A percentile compares a stretch with the other conserved stretches of the same genome.
These are phyloP conservation scores for Populus hybrid DNA, from an alignment of 441 rosid genomes.

Conservation along the genomic window DNA sequence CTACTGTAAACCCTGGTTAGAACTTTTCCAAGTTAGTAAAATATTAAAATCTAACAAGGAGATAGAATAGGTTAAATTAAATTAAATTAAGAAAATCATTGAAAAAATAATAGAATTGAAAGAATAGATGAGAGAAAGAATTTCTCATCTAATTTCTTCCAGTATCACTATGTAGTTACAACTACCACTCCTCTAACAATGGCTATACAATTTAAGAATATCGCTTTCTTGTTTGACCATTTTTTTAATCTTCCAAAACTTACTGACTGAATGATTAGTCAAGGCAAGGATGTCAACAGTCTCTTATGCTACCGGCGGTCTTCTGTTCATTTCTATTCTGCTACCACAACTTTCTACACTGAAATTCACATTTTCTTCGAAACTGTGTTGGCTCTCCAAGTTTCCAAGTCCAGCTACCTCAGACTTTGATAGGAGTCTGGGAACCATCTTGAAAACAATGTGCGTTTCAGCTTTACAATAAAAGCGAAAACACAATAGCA, in stretches of 20 bases:
- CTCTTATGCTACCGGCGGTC: neutral
- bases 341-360: conserved; percentile 4
- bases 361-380: conserved; percentile 7
- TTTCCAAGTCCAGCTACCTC: conserved; percentile 29
- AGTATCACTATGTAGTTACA: conserved; percentile 22
- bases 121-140: neutral
- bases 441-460: conserved; percentile 61
- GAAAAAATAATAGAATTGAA: neutral
- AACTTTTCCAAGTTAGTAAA: no score
- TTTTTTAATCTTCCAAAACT: conserved; percentile 34
- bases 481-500: conserved; percentile 73
- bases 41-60: no score
- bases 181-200: conserved; percentile 16
- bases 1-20: no score
- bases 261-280: conserved; percentile 8
- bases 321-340: conserved; percentile 17
- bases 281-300: conserved; percentile 2
- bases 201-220: conserved; percentile 16
- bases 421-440: conserved; percentile 64
- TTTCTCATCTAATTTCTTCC: conserved; percentile 6
- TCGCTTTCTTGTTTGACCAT: conserved; percentile 18
- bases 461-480: conserved; percentile 73
- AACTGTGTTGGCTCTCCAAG: neutral
- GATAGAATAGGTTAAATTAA: no score
- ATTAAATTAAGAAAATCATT: no score